Percentiles rank a stretch among this genome's conserved stretches.
phyloP scores from a whole-genome alignment of 805 yeast genomes.

The Naumovozyma baii region DNA sequence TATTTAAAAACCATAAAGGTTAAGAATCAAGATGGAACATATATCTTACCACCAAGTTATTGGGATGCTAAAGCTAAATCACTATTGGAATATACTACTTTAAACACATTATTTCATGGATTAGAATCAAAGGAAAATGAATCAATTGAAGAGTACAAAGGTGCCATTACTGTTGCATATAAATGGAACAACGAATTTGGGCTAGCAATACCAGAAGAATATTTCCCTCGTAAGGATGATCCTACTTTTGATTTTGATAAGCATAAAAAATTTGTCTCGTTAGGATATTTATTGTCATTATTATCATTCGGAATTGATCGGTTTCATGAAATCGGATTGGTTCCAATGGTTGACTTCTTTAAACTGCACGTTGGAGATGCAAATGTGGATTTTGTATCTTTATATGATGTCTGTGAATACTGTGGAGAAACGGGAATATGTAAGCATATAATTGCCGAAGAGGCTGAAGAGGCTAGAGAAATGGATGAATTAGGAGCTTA shows the following conservation, averaged over 20 bases:
- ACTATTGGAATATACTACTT: slow-evolving; percentile 44
- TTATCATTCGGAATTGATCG: slow-evolving; percentile 76
- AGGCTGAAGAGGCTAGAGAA: slow-evolving; percentile 8
- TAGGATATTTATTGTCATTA: slow-evolving; percentile 54
- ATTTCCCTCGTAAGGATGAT: slow-evolving; percentile 9
- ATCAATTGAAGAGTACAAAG: slow-evolving; percentile 31
- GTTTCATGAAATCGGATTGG: slow-evolving; percentile 64
- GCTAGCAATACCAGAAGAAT: slow-evolving; percentile 24
- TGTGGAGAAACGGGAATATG: slow-evolving; percentile 42
- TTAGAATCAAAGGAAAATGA: slow-evolving; percentile 26
- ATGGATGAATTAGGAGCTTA: slow-evolving; percentile 9
- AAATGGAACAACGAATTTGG: slow-evolving; percentile 27
- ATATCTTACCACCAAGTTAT: slow-evolving; percentile 49
- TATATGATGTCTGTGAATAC: slow-evolving; percentile 40
- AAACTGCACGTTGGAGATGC: slow-evolving; percentile 57
- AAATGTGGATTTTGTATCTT: slow-evolving; percentile 56
- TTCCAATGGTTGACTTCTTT: slow-evolving; percentile 87
- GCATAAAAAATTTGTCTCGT: slow-evolving; percentile 40
- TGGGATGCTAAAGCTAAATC: slow-evolving; percentile 48
- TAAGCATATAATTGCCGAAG: slow-evolving; percentile 28
- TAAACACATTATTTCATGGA: slow-evolving; percentile 48
- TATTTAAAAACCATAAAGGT: slow-evolving; percentile 49
- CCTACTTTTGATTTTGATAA: slow-evolving; percentile 17
- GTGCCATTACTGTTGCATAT: slow-evolving; percentile 30
- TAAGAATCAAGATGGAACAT: slow-evolving; percentile 19